phyloP scores from a whole-genome alignment of 805 yeast genomes.

The Sugiyamaella valdiviana region DNA sequence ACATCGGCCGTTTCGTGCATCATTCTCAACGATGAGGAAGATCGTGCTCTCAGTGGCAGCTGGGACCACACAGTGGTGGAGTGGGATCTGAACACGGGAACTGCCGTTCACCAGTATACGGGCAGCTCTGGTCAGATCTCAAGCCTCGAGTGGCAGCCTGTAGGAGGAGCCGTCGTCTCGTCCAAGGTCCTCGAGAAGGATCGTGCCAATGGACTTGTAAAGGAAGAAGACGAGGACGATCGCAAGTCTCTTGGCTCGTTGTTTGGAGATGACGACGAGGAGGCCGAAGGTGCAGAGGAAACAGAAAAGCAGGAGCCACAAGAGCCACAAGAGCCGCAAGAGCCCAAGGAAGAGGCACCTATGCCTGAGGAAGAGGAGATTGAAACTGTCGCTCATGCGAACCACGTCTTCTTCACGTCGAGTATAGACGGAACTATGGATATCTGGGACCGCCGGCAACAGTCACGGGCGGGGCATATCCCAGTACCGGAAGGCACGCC shows the following conservation, averaged over 20 bases:
- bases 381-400: slow-evolving; percentile 7
- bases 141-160: slow-evolving; percentile 51
- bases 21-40: slow-evolving; percentile 54
- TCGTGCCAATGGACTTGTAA: slow-evolving; percentile 7
- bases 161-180: slow-evolving; percentile 24
- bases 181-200: slow-evolving; percentile 19
- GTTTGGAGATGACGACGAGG: slow-evolving; percentile 53
- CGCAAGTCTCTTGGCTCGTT: slow-evolving; percentile 43
- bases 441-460: slow-evolving; percentile 72
- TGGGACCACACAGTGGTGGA: slow-evolving; percentile 80
- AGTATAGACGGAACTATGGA: slow-evolving; percentile 75
- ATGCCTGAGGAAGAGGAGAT: slow-evolving; percentile 7
- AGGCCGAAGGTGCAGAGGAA: slow-evolving; percentile 12
- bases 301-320: neutral
- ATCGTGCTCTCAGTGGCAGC: slow-evolving; percentile 66
- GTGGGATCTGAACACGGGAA: slow-evolving; percentile 85
- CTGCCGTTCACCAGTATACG: slow-evolving; percentile 40
- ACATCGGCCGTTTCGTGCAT: slow-evolving; percentile 69
- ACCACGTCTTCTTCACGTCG: slow-evolving; percentile 60
- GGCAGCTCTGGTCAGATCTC: slow-evolving; percentile 76
- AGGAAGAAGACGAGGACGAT: slow-evolving; percentile 22
- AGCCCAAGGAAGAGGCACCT: no score
- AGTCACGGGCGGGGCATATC: slow-evolving; percentile 39
- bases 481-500: slow-evolving; percentile 62
- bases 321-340: neutral